Conservation (phyloP, 331 rosid genomes). For the Stylosanthes scabra region DNA sequence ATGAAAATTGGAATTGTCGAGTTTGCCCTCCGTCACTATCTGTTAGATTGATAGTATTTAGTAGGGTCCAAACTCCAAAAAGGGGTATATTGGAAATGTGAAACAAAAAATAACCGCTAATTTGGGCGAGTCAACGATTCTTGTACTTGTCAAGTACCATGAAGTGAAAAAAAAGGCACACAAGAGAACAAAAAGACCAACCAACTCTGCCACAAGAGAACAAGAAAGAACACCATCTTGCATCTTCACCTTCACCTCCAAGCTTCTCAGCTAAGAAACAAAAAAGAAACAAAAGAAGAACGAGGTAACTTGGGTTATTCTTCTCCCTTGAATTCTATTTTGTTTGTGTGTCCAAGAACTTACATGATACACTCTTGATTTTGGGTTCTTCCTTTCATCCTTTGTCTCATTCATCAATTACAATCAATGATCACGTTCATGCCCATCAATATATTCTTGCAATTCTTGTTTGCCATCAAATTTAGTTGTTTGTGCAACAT, state of each 20-base stretch:
- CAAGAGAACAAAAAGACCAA: neutral
- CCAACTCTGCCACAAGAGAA: neutral
- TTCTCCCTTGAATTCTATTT: slow-evolving; percentile 12
- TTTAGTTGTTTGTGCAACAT: neutral
- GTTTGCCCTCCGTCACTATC: slow-evolving; percentile 16
- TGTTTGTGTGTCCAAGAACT: neutral
- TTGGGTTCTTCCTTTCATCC: neutral
- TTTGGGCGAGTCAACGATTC: slow-evolving; percentile 41
- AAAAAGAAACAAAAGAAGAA: too few species aligned
- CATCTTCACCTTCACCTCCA: too few species aligned
- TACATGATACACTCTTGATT: neutral
- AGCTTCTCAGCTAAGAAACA: neutral
- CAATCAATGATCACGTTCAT: neutral
- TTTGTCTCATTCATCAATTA: neutral
- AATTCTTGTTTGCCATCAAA: neutral
- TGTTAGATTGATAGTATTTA: neutral
- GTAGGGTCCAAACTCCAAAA: neutral
- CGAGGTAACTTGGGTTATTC: neutral
- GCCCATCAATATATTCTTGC: neutral
- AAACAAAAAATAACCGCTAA: slow-evolving; percentile 38
- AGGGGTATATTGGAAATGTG: slow-evolving; percentile 27
- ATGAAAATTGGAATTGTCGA: neutral
- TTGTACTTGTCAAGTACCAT: slow-evolving; percentile 16
- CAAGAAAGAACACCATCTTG: neutral
- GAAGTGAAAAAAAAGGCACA: neutral